phyloP scores from a whole-genome alignment of 2,329 filamentous ascomycete genomes.

The Fusarium falciforme region DNA sequence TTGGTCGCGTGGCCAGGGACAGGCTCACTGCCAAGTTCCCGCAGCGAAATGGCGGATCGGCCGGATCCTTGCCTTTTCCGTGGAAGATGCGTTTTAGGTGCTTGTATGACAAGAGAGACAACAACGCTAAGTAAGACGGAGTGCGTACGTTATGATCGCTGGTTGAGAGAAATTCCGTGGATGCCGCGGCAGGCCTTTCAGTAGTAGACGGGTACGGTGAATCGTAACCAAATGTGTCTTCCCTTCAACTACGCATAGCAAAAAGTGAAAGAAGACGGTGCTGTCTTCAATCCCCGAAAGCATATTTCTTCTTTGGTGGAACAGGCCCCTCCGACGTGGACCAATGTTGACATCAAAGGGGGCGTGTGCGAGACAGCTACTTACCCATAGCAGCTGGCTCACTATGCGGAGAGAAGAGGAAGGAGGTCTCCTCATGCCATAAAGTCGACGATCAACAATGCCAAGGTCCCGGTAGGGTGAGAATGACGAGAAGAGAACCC shows the following conservation, averaged over 20 bases:
- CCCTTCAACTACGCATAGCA: neutral
- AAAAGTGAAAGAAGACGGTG: accelerated
- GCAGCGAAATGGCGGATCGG: neutral
- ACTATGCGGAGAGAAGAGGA: neutral
- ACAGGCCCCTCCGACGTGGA: neutral
- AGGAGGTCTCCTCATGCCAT: neutral
- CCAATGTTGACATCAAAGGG: neutral
- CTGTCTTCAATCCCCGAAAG: neutral
- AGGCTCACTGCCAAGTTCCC: neutral
- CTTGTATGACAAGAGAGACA: neutral
- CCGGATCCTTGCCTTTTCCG: neutral
- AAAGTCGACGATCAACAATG: too few species aligned
- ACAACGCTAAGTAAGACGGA: neutral
- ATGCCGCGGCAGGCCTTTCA: neutral
- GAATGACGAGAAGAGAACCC: neutral
- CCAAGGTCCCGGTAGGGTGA: neutral
- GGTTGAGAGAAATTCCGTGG: neutral
- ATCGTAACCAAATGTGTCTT: neutral
- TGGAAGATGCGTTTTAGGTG: neutral
- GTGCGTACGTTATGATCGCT: neutral
- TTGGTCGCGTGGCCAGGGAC: neutral
- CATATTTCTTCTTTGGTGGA: neutral
- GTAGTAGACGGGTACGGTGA: neutral
- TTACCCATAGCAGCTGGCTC: neutral
- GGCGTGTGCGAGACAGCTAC: neutral